Evolutionary conservation across 768 basidiomycete genomes (phyloP), one percentile per base, ranked within the genome.

Genomic region (Leccinum incarnatum): DNA sequence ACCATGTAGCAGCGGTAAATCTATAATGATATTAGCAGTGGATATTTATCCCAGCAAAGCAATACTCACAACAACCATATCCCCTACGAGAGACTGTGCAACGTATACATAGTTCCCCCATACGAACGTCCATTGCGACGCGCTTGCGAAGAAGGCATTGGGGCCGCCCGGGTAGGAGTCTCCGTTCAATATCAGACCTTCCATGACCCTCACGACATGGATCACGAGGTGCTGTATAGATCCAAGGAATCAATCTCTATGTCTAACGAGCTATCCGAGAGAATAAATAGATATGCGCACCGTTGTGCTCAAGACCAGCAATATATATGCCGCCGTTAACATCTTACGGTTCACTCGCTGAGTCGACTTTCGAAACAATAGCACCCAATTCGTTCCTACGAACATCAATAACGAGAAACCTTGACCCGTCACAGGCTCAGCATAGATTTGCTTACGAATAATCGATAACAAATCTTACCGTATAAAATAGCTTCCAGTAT

Each of bases 371-470:
- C 55, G 52, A 17, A 49, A 48, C 4, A 61, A 42, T 21, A 75
- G 32, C 1, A 57, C 63, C 63, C 68, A 71, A 14, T 75, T 48
- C 0, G 72, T 72, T 8, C 63, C 65, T 12, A 64, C 61, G 57
- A 73, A 76, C 75, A 76, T 75, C 36, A 75, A 55, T 19, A 74
- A 34, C 5, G 74, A 76, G 54, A 75, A 73, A 0, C 75, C 75
- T 76, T n/a, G 27, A 1, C 2, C 17, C 29, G 7, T 53, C 8
- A 21, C 19, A 17, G 27, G 27, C 3, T 61, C 15, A 62, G 45
- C 1, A 50, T 2, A 14, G 45, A 30, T 29, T 0, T 34, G 29
- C 11, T 25, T 42, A 21, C 21, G 9, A n/a, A 40, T 9, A 4
- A 14, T 12, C 7, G 36, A 7, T 12, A 15, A 2, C n/a, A 10